phyloP scores from a whole-genome alignment of 2,329 filamentous ascomycete genomes.

The Alternaria tenuissima region DNA sequence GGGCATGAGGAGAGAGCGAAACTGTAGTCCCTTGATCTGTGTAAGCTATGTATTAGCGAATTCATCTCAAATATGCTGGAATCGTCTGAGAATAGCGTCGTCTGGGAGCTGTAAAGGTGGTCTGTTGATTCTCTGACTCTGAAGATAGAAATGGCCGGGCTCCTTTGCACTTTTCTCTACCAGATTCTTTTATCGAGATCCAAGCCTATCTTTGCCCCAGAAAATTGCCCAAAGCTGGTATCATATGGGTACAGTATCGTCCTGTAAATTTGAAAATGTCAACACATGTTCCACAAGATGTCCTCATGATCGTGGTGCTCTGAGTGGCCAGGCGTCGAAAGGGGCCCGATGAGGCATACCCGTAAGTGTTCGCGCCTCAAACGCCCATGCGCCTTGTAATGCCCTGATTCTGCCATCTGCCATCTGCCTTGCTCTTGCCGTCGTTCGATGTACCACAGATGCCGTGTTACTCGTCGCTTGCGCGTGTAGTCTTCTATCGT shows the following conservation, averaged over 20 bases:
- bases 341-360: slow-evolving; percentile 29
- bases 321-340: slow-evolving; percentile 6
- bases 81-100: not conserved
- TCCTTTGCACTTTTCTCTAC: slow-evolving; percentile 20
- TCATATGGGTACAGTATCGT: slow-evolving; percentile 30
- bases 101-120: not conserved
- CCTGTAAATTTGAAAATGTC: slow-evolving; percentile 33
- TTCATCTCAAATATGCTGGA: slow-evolving; percentile 1
- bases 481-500: slow-evolving; percentile 26
- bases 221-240: slow-evolving; percentile 30
- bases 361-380: slow-evolving; percentile 28
- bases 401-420: slow-evolving; percentile 11
- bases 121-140: slow-evolving; percentile 11
- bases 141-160: slow-evolving; percentile 10
- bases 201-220: slow-evolving; percentile 12
- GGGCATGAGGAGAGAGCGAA: slow-evolving; percentile 44
- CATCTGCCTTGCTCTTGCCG: slow-evolving; percentile 1
- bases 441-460: not conserved
- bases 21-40: slow-evolving; percentile 34
- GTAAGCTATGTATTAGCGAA: not conserved
- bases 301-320: slow-evolving; percentile 12
- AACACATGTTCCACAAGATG: slow-evolving; percentile 24
- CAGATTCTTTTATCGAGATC: slow-evolving; percentile 14
- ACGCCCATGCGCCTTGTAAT: slow-evolving; percentile 30
- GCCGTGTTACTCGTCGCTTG: slow-evolving; percentile 1